phyloP scores from a whole-genome alignment of 1,139 yeast genomes.

The Magnusiomyces suaveolens region DNA sequence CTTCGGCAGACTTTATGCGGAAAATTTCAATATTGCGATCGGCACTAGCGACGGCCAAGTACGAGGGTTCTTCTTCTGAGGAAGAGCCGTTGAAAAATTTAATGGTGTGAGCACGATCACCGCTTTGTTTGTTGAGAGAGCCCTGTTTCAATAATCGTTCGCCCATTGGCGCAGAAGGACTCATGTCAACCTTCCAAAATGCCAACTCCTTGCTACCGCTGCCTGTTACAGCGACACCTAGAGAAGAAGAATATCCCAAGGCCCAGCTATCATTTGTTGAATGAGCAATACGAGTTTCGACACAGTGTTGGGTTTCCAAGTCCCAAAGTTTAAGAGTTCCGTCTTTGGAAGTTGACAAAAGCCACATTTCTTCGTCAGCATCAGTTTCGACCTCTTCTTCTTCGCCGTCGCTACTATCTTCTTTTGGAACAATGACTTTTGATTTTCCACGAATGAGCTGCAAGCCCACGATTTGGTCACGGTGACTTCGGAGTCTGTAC shows the following conservation, averaged over 20 bases:
- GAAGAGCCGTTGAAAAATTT: constrained; percentile 38
- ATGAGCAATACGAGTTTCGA: constrained; percentile 92
- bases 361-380: constrained; percentile 42
- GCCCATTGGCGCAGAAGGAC: constrained; percentile 20
- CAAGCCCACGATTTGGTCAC: constrained; percentile 76
- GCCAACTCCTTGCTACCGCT: constrained; percentile 78
- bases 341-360: constrained; percentile 74
- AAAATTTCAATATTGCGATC: constrained; percentile 78
- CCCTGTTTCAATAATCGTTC: constrained; percentile 55
- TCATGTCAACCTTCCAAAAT: constrained; percentile 57
- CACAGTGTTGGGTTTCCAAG: constrained; percentile 73
- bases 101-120: constrained; percentile 59
- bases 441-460: constrained; percentile 34
- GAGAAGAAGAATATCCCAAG: constrained; percentile 35
- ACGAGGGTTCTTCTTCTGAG: constrained; percentile 25
- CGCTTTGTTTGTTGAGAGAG: constrained; percentile 64
- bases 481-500: constrained; percentile 78
- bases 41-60: constrained; percentile 63
- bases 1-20: constrained; percentile 68
- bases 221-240: constrained; percentile 44
- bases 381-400: constrained; percentile 9
- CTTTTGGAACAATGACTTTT: not conserved
- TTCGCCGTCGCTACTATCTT: constrained; percentile 8
- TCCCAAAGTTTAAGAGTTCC: constrained; percentile 93
- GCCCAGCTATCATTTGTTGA: constrained; percentile 83